These are phyloP conservation scores for Ampelocalamus luodianensis DNA, from an alignment of 176 grass and related monocot species.

Conservation along the genomic window DNA sequence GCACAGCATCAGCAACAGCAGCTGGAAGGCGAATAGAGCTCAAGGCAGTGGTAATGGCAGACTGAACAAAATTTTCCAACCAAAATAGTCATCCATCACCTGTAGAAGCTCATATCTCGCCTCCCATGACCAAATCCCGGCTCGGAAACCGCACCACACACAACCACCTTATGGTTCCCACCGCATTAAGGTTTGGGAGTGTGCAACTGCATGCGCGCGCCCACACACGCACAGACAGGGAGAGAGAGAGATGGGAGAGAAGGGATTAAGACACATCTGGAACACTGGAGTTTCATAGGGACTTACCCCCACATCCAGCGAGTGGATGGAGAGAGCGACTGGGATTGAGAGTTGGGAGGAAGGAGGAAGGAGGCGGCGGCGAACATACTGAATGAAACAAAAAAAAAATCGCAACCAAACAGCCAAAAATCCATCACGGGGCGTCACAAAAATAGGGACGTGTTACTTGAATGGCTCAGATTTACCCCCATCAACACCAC, in stretches of 20 bases:
- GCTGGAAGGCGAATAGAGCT: no score
- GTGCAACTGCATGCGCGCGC: no score
- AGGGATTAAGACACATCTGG: no score
- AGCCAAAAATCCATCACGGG: not conserved
- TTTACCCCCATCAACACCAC: constrained; percentile 5
- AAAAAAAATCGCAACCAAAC: not conserved
- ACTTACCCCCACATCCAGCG: no score
- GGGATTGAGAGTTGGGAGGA: no score
- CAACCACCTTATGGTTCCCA: not conserved
- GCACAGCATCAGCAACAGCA: no score
- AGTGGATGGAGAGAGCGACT: no score
- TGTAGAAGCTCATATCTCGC: not conserved
- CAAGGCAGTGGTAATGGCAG: no score
- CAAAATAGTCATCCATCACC: not conserved
- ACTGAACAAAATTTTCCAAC: not conserved
- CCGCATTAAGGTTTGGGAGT: not conserved
- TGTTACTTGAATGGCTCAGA: constrained; percentile 21
- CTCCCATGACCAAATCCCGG: not conserved
- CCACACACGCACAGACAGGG: no score
- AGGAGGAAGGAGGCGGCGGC: no score
- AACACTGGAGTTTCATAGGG: no score
- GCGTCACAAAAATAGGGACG: not conserved
- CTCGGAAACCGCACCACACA: not conserved
- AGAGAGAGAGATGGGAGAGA: no score
- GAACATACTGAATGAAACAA: not conserved